Evolutionary conservation across 2,329 filamentous ascomycete genomes (phyloP), one percentile per base, ranked within the genome.

Genomic region (Neopestalotiopsis clavispora): DNA sequence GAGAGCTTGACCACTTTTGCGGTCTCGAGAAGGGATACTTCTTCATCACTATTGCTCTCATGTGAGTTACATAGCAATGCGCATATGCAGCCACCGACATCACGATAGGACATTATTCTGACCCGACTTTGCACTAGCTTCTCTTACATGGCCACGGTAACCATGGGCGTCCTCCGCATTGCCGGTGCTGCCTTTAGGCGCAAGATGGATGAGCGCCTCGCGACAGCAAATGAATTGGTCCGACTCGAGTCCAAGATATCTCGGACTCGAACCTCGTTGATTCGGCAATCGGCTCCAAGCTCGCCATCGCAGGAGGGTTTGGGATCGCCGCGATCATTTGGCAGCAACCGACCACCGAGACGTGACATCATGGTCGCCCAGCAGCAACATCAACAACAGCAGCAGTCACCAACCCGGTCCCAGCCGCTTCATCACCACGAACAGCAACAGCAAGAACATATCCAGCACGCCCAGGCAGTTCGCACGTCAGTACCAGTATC

Each of bases 21-120:
- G 68, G 72, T 10, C 71, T 79, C 40, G 80, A 81, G 67, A 75
- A 72, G 12, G 73, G 74, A 2, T 81, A 76, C 64, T 82, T 77
- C 67, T 75, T 73, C 66, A 75, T 82, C 34, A 70, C 73, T 30
- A 69, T 78, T 6, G 71, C 68, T 14, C 68, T 81, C 4, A 69
- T 81, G 77, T 81, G 70, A 20, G 78, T 14, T 4, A 32, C 7
- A 12, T 12, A 1, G 14, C 17, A 56, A 13, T 9, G 62, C 42
- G 20, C 4, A 20, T n/a, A 3, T 32, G 0, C 28, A 30, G 5
- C 34, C 10, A 10, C 34, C 10, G 4, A 3, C 34, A 38, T 38
- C 17, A 59, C 0, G 12, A 38, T 34, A n/a, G n/a, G 2, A 12
- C n/a, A 20, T 14, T 20, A 14, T n/a, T 34, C 28, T 34, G 20